Evolutionary conservation across 495 filamentous ascomycete species (phyloP), one percentile per base, ranked within the genome.

Genomic region (Podospora appendiculata): DNA sequence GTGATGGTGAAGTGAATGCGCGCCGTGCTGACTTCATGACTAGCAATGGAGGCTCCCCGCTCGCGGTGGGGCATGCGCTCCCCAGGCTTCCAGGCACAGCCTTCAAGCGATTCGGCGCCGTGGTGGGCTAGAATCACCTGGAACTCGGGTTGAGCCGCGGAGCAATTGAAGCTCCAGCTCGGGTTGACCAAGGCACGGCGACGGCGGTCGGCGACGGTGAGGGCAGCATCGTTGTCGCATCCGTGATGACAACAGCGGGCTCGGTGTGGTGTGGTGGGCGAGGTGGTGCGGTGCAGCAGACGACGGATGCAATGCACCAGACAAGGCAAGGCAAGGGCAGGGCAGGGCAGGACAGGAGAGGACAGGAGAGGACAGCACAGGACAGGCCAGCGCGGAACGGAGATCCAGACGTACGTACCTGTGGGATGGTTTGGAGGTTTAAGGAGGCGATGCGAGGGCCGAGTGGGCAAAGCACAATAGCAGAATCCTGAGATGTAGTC

Each of bases 191-290:
- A 38, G 33, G 25, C 35, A 46, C 39, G 47, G 57, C 34, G 43
- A 53, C 41, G 42, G 50, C 47, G 50, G 38, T 40, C 32, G 41
- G 55, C 42, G 42, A 19, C 33, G 44, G 50, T 19, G 54, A 50
- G 38, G 38, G 49, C 46, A 58, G 45, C 25, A 58, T 25, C n/a
- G 51, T 57, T 46, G 50, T 63, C 62, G 64, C 60, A 57, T 56
- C 57, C 51, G 58, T 54, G 59, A 70, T 70, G 67, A 68, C 67
- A 65, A 64, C 58, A 68, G 59, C 48, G 55, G 57, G 51, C 43
- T 50, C 43, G 54, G 60, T 41, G 44, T 42, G 62, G 52, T 50
- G 54, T 45, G 56, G 54, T 46, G 52, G 36, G 32, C 41, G 47
- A 53, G 36, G 10, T 11, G 36, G 36, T 44, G 43, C 45, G 62